These are phyloP conservation scores for Colletotrichum sp. DNA, from an alignment of 2,329 filamentous ascomycete species.

Conservation along the genomic window DNA sequence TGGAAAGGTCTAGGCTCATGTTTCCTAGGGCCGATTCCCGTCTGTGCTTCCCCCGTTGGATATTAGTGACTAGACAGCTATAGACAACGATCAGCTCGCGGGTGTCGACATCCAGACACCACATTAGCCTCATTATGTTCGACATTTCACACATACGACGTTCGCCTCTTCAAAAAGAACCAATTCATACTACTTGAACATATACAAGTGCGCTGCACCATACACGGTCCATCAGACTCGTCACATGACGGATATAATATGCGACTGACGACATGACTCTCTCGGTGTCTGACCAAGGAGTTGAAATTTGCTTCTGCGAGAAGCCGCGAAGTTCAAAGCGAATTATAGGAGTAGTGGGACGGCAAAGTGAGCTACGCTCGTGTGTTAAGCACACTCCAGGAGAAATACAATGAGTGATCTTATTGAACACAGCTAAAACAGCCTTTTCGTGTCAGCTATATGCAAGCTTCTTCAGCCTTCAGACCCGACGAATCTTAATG, in stretches of 20 bases:
- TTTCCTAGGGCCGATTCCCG: background rate
- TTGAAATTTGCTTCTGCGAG: background rate
- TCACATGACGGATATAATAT: background rate
- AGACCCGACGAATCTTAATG: background rate
- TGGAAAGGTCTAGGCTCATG: background rate
- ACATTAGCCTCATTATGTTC: background rate
- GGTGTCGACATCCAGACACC: background rate
- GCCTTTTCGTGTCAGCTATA: background rate
- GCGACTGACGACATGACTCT: background rate
- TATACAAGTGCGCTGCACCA: background rate
- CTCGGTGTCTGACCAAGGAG: background rate
- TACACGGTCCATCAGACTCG: background rate
- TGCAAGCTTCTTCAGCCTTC: background rate
- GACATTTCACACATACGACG: background rate
- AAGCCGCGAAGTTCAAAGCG: background rate
- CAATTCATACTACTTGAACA: background rate
- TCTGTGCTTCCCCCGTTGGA: background rate
- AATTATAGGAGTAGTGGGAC: background rate
- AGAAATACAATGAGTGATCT: background rate
- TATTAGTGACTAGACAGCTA: background rate
- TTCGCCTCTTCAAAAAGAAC: background rate
- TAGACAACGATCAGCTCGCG: background rate
- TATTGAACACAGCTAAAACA: background rate
- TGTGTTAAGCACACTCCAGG: background rate
- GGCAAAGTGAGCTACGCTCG: background rate